Evolutionary conservation across 805 yeast species (phyloP), one percentile per base, ranked within the genome.

Genomic region (Lachancea quebecensis): DNA sequence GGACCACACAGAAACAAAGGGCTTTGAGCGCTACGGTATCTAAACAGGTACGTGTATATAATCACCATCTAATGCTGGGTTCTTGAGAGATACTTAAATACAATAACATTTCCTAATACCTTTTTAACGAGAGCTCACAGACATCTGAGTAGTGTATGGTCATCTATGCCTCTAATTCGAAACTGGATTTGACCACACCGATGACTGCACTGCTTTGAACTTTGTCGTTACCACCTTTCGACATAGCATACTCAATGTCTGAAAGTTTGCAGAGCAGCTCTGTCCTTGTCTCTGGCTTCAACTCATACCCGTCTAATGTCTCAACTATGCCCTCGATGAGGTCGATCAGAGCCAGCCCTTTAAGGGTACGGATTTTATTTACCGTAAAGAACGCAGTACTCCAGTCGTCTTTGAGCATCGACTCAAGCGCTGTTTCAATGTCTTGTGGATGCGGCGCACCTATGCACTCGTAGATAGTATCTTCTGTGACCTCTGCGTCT

Each of bases 361-460:
- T 87, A 4, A 72, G 61, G 48, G 71, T 74, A 52, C 90, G 83
- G 52, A 84, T 71, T 47, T 71, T 73, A n/a, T 71, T 73, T 55
- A 93, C 67, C 2, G 93, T 83, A 29, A 74, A 65, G 54, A 77
- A 76, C 0, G 95, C 77, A 9, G 89, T 79, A 10, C 85, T 74
- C 95, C 96, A 93, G 57, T 89, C 95, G 50, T 89, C 95, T 54
- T 79, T 80, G 60, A 93, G 67, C 21, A 91, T 79, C 4, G 95
- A 77, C 50, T 82, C 83, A 48, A 93, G 68, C 4, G 89, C 81
- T 0, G 79, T 70, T 55, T 85, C 85, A 18, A 93, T 74, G 53
- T 90, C 96, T 34, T 73, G 75, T 1, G 98, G 98, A 51, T 85
- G 85, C 2, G 99, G 98, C 1, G 95, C 90, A 1, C 99, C 99